Base-by-base conservation (phyloP, 2,329 filamentous ascomycete genomes). In the Xylariales sp. region DNA sequence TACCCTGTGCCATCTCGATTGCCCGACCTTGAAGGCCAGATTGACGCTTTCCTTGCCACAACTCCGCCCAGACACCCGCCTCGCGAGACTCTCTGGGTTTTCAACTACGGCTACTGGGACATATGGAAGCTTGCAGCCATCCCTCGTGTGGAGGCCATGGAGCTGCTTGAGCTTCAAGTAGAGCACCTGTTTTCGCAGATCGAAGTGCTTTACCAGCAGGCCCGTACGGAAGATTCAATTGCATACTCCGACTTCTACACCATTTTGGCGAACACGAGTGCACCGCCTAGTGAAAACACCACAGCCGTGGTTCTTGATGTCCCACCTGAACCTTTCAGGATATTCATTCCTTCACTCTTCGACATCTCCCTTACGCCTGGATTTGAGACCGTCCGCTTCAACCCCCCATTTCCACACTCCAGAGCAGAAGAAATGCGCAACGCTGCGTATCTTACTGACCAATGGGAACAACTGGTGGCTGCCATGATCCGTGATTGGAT, bases 301-400 rank as follows among this genome's bases (percentile, higher is more conserved):
- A 16, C 12, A 19, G 24, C 24, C 10, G 40, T 38, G 8, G 14
- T 43, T 10, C n/a, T 34, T 5, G 40, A 38, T 16, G 21, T 38
- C 8, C 34, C 45, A 10, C 45, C 46, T 15, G 44, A 55, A 14
- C 51, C 57, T 1, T 80, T 81, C 46, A 65, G 68, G 2, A 55
- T 80, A 15, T 50, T 80, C 8, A 59, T 80, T 10, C 74, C 77
- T 0, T 61, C 64, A 28, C 54, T 77, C 3, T 66, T 78, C 38
- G 77, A 80, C 50, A 65, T 76, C 3, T 72, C 74, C 0, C 54
- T 80, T 1, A 61, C 71, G 0, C 76, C 77, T 0, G 76, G 71
- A 2, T 81, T 76, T 70, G 55, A 64, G 5, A 54, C 54, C 4
- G 59, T 59, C 8, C 66, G 76, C 3, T 65, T 66, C 0, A 40